phyloP scores from a whole-genome alignment of 1,139 yeast genomes.

The Hansenula lynferdii region DNA sequence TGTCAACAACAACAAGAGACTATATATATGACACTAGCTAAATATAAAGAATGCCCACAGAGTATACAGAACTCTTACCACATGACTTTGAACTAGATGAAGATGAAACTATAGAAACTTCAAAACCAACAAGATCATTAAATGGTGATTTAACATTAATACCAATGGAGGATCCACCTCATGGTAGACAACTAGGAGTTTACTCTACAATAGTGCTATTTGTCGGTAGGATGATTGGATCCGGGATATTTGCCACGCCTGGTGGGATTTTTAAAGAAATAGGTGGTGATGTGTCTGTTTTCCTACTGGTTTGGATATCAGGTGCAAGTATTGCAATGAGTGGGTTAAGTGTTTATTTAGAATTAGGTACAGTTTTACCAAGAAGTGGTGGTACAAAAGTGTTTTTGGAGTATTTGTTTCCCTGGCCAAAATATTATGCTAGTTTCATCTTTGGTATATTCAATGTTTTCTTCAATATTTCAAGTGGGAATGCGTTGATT shows the following conservation, averaged over 20 bases:
- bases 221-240: conserved; percentile 53
- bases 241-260: conserved; percentile 60
- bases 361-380: conserved; percentile 53
- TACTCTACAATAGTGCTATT: conserved; percentile 50
- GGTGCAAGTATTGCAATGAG: conserved; percentile 50
- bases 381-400: conserved; percentile 60
- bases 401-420: conserved; percentile 50
- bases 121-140: conserved; percentile 4
- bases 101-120: conserved; percentile 10
- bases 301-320: conserved; percentile 46
- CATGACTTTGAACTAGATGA: conserved; percentile 8
- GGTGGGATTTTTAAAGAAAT: conserved; percentile 52
- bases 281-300: conserved; percentile 49
- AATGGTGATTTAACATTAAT: conserved; percentile 6
- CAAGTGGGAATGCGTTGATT: conserved; percentile 50
- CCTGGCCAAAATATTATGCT: conserved; percentile 45
- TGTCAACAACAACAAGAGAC: too few relatives aligned
- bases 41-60: background rate
- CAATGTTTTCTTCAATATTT: conserved; percentile 50
- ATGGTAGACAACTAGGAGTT: conserved; percentile 54
- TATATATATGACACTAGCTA: too few relatives aligned
- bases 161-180: conserved; percentile 43
- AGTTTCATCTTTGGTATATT: conserved; percentile 48
- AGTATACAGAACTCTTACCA: background rate
- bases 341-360: conserved; percentile 52